Percentiles rank a stretch among this genome's conserved stretches.
Evolutionary conservation across 179 eudicot species (phyloP).

Genomic region (Amaranthus tricolor): DNA sequence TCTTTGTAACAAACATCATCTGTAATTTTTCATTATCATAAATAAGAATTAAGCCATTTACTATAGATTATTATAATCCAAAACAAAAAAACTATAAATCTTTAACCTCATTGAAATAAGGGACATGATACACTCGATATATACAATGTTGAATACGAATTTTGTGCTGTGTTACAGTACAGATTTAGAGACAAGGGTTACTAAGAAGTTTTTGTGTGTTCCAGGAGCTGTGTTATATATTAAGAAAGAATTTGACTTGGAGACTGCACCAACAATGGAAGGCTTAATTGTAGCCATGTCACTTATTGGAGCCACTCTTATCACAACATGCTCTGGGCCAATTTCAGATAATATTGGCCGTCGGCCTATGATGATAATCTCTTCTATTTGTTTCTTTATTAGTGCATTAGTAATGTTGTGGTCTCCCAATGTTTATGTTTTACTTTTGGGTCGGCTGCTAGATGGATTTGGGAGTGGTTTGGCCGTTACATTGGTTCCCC

Average conservation of each 20-base stretch:
- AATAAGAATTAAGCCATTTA: too few relatives aligned
- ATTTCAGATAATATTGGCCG: slow-evolving; percentile 77
- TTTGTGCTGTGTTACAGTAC: background rate
- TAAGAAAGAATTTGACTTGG: slow-evolving; percentile 68
- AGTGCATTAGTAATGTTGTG: slow-evolving; percentile 69
- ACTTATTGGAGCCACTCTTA: slow-evolving; percentile 65
- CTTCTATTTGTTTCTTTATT: slow-evolving; percentile 58
- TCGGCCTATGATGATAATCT: slow-evolving; percentile 67
- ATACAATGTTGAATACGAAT: too few relatives aligned
- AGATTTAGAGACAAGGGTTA: background rate
- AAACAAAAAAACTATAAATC: too few relatives aligned
- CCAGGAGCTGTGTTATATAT: slow-evolving; percentile 73
- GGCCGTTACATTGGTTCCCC: slow-evolving; percentile 71
- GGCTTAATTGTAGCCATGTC: slow-evolving; percentile 86
- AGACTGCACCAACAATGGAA: slow-evolving; percentile 61
- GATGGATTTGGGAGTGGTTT: slow-evolving; percentile 89
- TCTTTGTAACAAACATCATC: too few relatives aligned
- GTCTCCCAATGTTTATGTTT: slow-evolving; percentile 73
- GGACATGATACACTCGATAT: background rate
- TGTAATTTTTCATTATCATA: too few relatives aligned
- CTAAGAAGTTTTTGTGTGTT: slow-evolving; percentile 1
- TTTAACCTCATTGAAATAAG: too few relatives aligned
- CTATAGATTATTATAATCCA: too few relatives aligned
- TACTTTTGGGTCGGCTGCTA: slow-evolving; percentile 66
- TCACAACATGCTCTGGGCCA: slow-evolving; percentile 69